Conservation (phyloP, 345 rosid species). For the Ceriops zippeliana region DNA sequence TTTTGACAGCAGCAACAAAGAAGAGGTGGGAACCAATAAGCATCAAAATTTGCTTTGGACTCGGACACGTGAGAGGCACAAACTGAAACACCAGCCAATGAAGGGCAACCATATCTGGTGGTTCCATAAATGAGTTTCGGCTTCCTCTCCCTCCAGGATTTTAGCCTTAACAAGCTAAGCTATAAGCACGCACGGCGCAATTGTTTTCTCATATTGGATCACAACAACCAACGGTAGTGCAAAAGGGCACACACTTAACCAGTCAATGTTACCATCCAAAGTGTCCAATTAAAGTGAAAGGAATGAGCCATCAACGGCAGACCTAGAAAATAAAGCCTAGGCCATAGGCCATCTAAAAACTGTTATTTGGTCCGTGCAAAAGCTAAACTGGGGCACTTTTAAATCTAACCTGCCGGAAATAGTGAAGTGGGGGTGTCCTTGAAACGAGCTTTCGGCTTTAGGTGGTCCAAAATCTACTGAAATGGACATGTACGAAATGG, state of each 20-base stretch:
- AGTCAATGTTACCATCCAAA: background rate
- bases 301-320: constrained; percentile 4
- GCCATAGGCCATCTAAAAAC: constrained; percentile 5
- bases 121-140: no score
- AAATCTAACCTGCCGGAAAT: background rate
- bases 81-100: no score
- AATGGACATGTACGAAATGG: no score
- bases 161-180: background rate
- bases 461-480: constrained; percentile 11
- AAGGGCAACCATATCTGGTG: no score
- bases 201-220: background rate
- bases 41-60: background rate
- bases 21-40: background rate
- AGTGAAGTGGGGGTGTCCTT: background rate
- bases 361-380: background rate
- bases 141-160: background rate
- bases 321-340: constrained; percentile 6
- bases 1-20: no score
- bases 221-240: background rate
- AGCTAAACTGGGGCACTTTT: background rate
- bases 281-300: background rate
- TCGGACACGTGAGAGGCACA: no score
- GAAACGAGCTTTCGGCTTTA: background rate
- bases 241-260: background rate
- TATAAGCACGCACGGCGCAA: background rate